Conservation (phyloP, 768 basidiomycete genomes). For the Clitopilus passeckerianus region DNA sequence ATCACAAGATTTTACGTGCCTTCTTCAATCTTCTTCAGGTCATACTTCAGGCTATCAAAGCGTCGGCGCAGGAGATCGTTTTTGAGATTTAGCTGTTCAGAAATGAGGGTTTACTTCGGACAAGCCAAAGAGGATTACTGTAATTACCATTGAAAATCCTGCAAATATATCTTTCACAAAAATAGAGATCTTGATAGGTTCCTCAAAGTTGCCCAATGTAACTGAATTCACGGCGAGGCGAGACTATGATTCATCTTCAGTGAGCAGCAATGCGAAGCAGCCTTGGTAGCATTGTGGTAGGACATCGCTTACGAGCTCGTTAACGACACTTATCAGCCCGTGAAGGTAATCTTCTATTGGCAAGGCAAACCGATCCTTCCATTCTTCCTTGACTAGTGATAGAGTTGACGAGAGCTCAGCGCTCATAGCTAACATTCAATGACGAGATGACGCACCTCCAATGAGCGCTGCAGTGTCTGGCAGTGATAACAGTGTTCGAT, state of each 20-base stretch:
- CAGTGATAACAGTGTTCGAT: constrained; percentile 54
- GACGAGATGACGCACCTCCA: constrained; percentile 49
- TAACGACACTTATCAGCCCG: constrained; percentile 71
- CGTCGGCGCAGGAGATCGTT: constrained; percentile 71
- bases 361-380: constrained; percentile 60
- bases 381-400: constrained; percentile 59
- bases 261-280: neutral
- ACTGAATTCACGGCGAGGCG: constrained; percentile 77
- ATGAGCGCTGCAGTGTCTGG: constrained; percentile 45
- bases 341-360: constrained; percentile 80
- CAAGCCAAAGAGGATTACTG: neutral
- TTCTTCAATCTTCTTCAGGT: constrained; percentile 87
- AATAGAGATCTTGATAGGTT: constrained; percentile 69
- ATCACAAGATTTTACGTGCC: constrained; percentile 31
- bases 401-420: neutral
- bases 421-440: constrained; percentile 1
- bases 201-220: constrained; percentile 77
- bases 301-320: constrained; percentile 60
- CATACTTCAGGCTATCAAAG: constrained; percentile 82
- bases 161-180: constrained; percentile 80
- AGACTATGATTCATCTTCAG: constrained; percentile 45
- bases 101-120: neutral
- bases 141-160: constrained; percentile 75
- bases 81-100: constrained; percentile 67
- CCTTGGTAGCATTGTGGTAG: neutral